phyloP scores from a whole-genome alignment of 2,329 filamentous ascomycete species.

The Thermothelomyces thermophilus region DNA sequence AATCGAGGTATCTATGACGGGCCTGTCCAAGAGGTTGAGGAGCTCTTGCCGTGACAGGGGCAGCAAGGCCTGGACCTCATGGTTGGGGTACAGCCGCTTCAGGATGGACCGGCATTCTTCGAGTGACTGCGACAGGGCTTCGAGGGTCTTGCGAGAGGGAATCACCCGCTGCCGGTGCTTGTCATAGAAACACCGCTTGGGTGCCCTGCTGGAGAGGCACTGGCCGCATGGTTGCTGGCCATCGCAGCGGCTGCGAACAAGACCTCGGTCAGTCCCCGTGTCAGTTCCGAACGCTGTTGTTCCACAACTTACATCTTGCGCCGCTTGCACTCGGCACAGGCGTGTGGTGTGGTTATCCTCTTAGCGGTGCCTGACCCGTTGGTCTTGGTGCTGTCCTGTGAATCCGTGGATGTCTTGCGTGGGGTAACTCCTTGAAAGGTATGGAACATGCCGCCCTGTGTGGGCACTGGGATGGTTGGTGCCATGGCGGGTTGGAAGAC shows the following conservation, averaged over 20 bases:
- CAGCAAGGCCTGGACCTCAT: constrained; percentile 45
- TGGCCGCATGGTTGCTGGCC: constrained; percentile 76
- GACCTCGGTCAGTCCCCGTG: constrained; percentile 24
- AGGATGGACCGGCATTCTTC: constrained; percentile 60
- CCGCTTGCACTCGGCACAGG: constrained; percentile 70
- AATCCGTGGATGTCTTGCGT: constrained; percentile 41
- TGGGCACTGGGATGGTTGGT: constrained; percentile 41
- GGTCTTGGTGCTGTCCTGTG: constrained; percentile 35
- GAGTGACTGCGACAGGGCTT: constrained; percentile 56
- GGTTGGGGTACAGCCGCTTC: constrained; percentile 55
- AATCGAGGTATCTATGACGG: constrained; percentile 33
- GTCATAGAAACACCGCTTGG: constrained; percentile 72
- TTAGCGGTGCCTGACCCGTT: constrained; percentile 36
- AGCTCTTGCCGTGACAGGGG: constrained; percentile 54
- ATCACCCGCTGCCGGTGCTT: constrained; percentile 72
- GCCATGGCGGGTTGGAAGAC: constrained; percentile 31
- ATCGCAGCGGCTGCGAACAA: constrained; percentile 56
- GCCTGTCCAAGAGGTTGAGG: constrained; percentile 48
- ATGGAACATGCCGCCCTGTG: constrained; percentile 47
- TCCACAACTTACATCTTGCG: constrained; percentile 57
- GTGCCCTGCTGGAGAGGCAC: constrained; percentile 73
- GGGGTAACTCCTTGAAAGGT: constrained; percentile 49
- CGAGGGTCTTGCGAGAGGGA: constrained; percentile 68
- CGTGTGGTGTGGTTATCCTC: constrained; percentile 53
- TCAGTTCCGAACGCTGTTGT: neutral